Evolutionary conservation across 768 basidiomycete species (phyloP), one percentile per base, ranked within the genome.

Genomic region (Lepiota brunneoincarnata): DNA sequence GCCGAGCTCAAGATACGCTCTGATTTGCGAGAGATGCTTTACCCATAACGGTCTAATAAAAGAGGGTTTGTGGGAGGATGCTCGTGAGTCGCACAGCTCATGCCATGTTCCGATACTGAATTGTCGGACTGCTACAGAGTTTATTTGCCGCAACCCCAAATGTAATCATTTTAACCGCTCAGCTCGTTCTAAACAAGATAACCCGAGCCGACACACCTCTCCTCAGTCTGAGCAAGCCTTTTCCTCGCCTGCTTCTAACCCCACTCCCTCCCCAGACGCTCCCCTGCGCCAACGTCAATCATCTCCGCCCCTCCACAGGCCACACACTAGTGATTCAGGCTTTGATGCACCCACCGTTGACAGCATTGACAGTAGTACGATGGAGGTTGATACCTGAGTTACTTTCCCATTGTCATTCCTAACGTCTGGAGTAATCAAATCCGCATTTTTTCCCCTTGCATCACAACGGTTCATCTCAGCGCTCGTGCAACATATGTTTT

Each of bases 1-100:
- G 57, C 80, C 62, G 61, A 75, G 66, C 66, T 81, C 64, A 31
- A 78, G 79, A 52, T 96, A 91, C 61, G 93, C 93, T 2, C 79
- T 95, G 45, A 94, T 96, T 43, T 96, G 93, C 69, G 84, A 86
- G 60, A 84, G 83, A 57, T 96, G 93, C 64, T 95, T 89, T 63
- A 71, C 82, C 18, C 93, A 95, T 65, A 96, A 96, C 57, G 93
- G 93, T 2, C 76, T 97, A 2, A 89, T 92, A 9, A 86, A 87
- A 62, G 91, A 92, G 65, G 82, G 76, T 41, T 76, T 86, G 66
- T 94, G 87, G 82, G 86, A 88, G 56, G 84, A 88, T 58, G 80
- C 87, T 24, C 89, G 93, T 95, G 61, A 68, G 91, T 83, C 20
- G 35, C 51, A 17, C 49, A 23, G 45, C 45, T 36, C 20, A 38